A percentile compares a stretch with the other conserved stretches of the same genome.
These are phyloP conservation scores for Ganoderma lingzhi DNA, from an alignment of 1,284 basidiomycete genomes.

Conservation along the genomic window DNA sequence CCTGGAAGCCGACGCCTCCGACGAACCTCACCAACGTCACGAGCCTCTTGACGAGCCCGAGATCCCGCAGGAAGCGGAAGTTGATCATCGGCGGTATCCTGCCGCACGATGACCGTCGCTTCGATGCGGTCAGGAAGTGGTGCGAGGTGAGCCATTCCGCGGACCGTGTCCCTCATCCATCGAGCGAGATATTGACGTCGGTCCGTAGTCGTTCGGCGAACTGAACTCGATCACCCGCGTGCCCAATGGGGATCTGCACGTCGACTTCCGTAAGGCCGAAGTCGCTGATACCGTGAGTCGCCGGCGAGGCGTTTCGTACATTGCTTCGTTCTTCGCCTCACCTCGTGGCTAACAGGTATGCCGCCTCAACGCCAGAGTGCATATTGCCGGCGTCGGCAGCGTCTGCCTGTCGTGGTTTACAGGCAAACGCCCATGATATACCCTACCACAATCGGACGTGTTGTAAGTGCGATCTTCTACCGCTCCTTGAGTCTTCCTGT, in stretches of 20 bases:
- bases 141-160: conserved; percentile 60
- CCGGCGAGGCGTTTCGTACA: conserved; percentile 11
- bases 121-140: conserved; percentile 60
- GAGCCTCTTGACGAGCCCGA: conserved; percentile 38
- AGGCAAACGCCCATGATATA: conserved; percentile 65
- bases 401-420: conserved; percentile 77
- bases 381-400: conserved; percentile 76
- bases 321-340: not conserved
- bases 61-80: conserved; percentile 44
- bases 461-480: conserved; percentile 17
- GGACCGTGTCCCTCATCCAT: not conserved
- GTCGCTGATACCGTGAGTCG: conserved; percentile 77
- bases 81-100: conserved; percentile 50
- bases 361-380: conserved; percentile 74
- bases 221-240: conserved; percentile 72
- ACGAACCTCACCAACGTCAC: conserved; percentile 35
- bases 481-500: not conserved
- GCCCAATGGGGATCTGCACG: conserved; percentile 76
- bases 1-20: conserved; percentile 34
- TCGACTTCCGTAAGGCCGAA: conserved; percentile 74
- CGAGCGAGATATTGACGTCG: conserved; percentile 17
- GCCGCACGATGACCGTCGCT: conserved; percentile 43
- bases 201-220: conserved; percentile 72
- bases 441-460: conserved; percentile 19
- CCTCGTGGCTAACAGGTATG: conserved; percentile 59